These are phyloP conservation scores for Hypsizygus ulmarius DNA, from an alignment of 1,284 basidiomycete genomes.

Conservation along the genomic window DNA sequence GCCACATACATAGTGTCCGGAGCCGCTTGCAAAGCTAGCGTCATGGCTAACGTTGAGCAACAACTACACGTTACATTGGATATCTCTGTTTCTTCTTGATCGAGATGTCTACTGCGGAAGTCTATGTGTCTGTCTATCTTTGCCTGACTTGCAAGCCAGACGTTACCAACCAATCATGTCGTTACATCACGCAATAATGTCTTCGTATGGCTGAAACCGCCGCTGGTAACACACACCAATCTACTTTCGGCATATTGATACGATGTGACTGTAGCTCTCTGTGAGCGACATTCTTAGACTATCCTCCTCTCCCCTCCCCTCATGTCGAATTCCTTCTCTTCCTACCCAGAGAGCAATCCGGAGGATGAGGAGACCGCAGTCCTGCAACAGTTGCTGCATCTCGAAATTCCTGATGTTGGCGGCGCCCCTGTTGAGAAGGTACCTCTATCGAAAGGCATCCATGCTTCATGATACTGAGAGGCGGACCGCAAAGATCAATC, in stretches of 20 bases:
- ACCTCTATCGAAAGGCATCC: not conserved
- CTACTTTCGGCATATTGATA: too few relatives aligned
- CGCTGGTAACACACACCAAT: not conserved
- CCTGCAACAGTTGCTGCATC: not conserved
- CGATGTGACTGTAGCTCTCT: not conserved
- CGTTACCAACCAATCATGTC: not conserved
- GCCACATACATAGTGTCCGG: constrained; percentile 1
- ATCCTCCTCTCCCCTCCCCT: not conserved
- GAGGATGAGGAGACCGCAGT: not conserved
- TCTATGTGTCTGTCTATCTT: too few relatives aligned
- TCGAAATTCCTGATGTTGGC: not conserved
- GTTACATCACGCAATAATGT: constrained; percentile 11
- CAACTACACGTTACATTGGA: too few relatives aligned
- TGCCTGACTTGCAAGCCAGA: not conserved
- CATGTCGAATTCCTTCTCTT: not conserved
- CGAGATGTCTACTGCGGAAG: too few relatives aligned
- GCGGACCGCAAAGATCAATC: constrained; percentile 16
- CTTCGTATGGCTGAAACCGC: constrained; percentile 1
- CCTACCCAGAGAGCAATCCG: not conserved
- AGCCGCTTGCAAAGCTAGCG: not conserved
- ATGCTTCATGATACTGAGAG: not conserved
- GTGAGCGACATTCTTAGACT: not conserved
- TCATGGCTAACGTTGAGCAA: not conserved
- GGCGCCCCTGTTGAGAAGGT: constrained; percentile 11
- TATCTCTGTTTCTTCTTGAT: too few relatives aligned